phyloP scores from a whole-genome alignment of 1,284 basidiomycete species.

The Cryptococcus wingfieldii region DNA sequence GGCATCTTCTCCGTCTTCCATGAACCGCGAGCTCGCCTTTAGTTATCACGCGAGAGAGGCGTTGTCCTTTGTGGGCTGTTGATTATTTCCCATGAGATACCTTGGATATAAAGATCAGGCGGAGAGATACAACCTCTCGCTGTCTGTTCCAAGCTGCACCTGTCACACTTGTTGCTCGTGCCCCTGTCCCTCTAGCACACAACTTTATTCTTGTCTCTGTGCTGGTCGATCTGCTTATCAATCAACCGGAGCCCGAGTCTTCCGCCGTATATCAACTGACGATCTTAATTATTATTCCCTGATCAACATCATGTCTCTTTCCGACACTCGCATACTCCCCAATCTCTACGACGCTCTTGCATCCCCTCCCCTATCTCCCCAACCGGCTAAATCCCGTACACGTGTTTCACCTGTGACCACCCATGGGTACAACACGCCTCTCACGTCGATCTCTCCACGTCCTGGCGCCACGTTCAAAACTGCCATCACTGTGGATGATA shows the following conservation, averaged over 20 bases:
- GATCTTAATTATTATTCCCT: neutral
- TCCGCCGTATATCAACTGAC: neutral
- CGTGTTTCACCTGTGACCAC: neutral
- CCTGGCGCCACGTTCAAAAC: neutral
- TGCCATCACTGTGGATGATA: neutral
- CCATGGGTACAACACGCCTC: neutral
- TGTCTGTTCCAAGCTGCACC: neutral
- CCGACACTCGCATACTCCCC: slow-evolving; percentile 23
- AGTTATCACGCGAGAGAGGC: neutral
- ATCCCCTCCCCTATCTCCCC: slow-evolving; percentile 27
- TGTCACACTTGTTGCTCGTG: neutral
- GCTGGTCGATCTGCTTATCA: neutral
- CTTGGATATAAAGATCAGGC: neutral
- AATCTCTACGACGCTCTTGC: slow-evolving; percentile 35
- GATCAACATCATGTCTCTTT: slow-evolving; percentile 19
- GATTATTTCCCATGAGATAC: no score
- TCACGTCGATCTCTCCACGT: neutral
- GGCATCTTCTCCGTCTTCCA: neutral
- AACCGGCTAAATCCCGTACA: neutral
- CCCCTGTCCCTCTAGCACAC: neutral
- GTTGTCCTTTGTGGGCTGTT: neutral
- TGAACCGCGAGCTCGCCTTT: neutral
- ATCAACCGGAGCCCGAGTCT: no score
- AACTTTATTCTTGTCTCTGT: neutral
- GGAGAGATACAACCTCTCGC: neutral